A percentile compares a stretch with the other conserved stretches of the same genome.
Evolutionary conservation across 352 stramenopile genomes (phyloP).

Genomic region (Phytophthora pini): DNA sequence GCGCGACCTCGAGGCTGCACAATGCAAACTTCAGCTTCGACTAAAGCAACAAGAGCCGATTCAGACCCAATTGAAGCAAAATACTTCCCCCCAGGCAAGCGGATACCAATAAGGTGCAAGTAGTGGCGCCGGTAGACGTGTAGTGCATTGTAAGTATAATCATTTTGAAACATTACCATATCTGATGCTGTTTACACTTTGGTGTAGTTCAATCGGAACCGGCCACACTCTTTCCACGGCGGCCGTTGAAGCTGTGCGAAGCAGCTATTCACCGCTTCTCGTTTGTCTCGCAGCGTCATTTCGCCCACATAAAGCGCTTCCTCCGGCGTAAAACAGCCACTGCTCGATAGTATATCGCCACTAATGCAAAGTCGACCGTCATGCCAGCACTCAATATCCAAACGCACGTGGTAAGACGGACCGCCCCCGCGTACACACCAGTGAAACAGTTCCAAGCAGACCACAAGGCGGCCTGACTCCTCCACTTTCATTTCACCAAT

Average conservation of each 20-base stretch:
- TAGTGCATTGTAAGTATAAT: background rate
- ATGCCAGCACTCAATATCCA: conserved; percentile 53
- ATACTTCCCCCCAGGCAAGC: background rate
- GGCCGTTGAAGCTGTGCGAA: background rate
- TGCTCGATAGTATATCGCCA: conserved; percentile 42
- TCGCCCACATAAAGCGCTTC: conserved; percentile 41
- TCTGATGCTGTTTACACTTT: conserved; percentile 3
- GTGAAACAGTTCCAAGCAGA: conserved; percentile 54
- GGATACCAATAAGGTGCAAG: background rate
- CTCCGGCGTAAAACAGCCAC: conserved; percentile 31
- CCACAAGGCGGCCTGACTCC: conserved; percentile 39
- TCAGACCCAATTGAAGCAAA: conserved; percentile 3
- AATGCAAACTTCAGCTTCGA: conserved; percentile 39
- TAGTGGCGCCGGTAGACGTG: background rate
- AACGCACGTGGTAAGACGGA: conserved; percentile 44
- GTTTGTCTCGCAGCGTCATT: conserved; percentile 50
- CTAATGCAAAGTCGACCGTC: conserved; percentile 54
- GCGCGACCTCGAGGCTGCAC: conserved; percentile 48
- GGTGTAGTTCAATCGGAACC: conserved; percentile 38
- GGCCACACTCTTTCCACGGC: conserved; percentile 33
- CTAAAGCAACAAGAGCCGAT: conserved; percentile 15
- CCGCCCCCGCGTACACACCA: conserved; percentile 31
- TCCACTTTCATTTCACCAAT: conserved; percentile 53
- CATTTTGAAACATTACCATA: background rate
- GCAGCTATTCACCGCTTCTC: conserved; percentile 24